These are phyloP conservation scores for Galeopsis tetrahit DNA, from an alignment of 257 asterid genomes.

Conservation along the genomic window DNA sequence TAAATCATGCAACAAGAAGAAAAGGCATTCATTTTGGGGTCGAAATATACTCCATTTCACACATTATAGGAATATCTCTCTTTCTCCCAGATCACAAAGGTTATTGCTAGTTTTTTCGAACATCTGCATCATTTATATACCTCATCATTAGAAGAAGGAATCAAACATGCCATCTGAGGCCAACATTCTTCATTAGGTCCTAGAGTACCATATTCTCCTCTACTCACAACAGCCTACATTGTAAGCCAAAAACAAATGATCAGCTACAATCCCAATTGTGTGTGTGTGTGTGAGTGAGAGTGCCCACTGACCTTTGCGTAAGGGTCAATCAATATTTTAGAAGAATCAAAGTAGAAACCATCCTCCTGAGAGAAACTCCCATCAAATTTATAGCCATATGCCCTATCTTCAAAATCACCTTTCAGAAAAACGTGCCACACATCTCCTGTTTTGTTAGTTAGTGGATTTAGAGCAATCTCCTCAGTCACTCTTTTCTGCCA, in stretches of 20 bases:
- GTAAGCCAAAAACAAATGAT: conserved; percentile 28
- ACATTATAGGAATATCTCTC: conserved; percentile 5
- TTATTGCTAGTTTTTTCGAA: background rate
- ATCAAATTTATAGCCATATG: conserved; percentile 75
- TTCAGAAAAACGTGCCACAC: conserved; percentile 90
- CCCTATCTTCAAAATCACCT: conserved; percentile 84
- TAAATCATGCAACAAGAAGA: conserved; percentile 8
- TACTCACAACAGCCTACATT: conserved; percentile 64
- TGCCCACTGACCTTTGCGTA: conserved; percentile 78
- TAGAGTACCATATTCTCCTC: conserved; percentile 68
- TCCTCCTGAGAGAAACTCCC: conserved; percentile 82
- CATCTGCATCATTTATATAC: conserved; percentile 42
- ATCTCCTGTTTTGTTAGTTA: conserved; percentile 87
- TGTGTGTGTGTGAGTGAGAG: background rate
- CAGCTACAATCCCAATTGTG: conserved; percentile 10
- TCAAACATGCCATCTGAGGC: conserved; percentile 87
- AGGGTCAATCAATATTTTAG: conserved; percentile 81
- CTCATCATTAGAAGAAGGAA: conserved; percentile 69
- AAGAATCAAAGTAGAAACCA: conserved; percentile 78
- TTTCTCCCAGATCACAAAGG: conserved; percentile 9
- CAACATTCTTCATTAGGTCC: conserved; percentile 76
- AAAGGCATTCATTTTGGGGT: background rate
- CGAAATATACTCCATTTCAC: background rate
- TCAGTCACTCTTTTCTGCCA: conserved; percentile 87
- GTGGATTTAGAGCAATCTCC: conserved; percentile 68